Percentiles rank a stretch among this genome's conserved stretches.
phyloP scores from a whole-genome alignment of 139 green algal species.

The Picochlorum sp. region DNA sequence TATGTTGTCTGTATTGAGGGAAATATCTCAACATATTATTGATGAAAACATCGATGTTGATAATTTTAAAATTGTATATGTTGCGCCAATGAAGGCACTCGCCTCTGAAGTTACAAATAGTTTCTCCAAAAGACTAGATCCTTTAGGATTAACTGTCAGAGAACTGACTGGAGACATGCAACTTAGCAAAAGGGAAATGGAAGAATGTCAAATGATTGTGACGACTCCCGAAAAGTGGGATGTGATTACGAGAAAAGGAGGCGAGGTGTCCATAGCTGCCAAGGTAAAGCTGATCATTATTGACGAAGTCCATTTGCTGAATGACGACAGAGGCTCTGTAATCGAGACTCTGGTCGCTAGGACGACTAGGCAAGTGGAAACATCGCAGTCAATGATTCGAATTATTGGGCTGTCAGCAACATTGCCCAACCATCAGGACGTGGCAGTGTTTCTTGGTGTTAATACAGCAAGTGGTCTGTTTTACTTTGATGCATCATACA shows the following conservation, averaged over 20 bases:
- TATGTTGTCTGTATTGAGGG: slow-evolving; percentile 91
- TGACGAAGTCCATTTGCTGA: slow-evolving; percentile 84
- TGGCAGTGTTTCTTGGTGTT: slow-evolving; percentile 84
- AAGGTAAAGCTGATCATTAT: slow-evolving; percentile 88
- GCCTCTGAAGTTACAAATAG: slow-evolving; percentile 76
- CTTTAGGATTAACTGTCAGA: slow-evolving; percentile 66
- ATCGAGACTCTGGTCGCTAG: slow-evolving; percentile 94
- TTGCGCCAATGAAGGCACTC: slow-evolving; percentile 97
- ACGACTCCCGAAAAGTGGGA: slow-evolving; percentile 99
- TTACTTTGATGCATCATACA: slow-evolving; percentile 90
- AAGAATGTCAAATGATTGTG: slow-evolving; percentile 97
- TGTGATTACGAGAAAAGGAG: slow-evolving; percentile 96
- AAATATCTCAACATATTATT: slow-evolving; percentile 65
- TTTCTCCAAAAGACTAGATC: slow-evolving; percentile 70
- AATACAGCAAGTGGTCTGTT: slow-evolving; percentile 68
- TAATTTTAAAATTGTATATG: slow-evolving; percentile 89
- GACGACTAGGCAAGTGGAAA: slow-evolving; percentile 89
- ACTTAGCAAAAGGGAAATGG: slow-evolving; percentile 89
- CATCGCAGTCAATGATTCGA: slow-evolving; percentile 93
- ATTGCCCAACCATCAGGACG: slow-evolving; percentile 94
- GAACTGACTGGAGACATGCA: slow-evolving; percentile 95
- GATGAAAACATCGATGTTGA: slow-evolving; percentile 51
- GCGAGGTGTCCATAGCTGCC: slow-evolving; percentile 54
- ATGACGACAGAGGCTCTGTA: slow-evolving; percentile 92
- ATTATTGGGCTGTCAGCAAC: slow-evolving; percentile 96